Conservation (phyloP, 805 yeast genomes). For the Candida endomychidarum region DNA sequence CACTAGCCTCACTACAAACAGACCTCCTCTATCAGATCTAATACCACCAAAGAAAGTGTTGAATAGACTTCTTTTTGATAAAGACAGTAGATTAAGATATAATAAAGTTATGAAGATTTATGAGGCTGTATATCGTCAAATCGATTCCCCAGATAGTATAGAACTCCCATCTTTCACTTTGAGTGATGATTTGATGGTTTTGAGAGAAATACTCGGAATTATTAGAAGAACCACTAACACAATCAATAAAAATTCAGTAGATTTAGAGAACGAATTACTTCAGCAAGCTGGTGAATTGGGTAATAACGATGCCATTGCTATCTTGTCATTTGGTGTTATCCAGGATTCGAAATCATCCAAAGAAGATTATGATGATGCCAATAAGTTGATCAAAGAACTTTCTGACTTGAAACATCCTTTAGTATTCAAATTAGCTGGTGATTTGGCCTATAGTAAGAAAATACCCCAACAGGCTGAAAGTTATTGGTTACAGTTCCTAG, state of each 20-base stretch:
- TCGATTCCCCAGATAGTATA: constrained; percentile 41
- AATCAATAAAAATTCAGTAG: constrained; percentile 53
- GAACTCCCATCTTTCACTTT: constrained; percentile 46
- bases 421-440: constrained; percentile 77
- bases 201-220: constrained; percentile 65
- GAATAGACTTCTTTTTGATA: constrained; percentile 63
- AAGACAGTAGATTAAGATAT: constrained; percentile 58
- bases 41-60: constrained; percentile 61
- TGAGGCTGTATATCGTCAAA: constrained; percentile 47
- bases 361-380: constrained; percentile 67
- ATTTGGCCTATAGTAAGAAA: constrained; percentile 57
- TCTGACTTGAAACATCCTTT: constrained; percentile 66
- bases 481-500: constrained; percentile 59
- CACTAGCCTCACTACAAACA: background rate
- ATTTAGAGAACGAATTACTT: constrained; percentile 69
- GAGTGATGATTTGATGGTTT: constrained; percentile 61
- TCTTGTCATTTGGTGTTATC: constrained; percentile 68
- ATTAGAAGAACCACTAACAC: constrained; percentile 62
- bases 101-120: constrained; percentile 54
- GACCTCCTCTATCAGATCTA: constrained; percentile 17
- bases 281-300: constrained; percentile 85
- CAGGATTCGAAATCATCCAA: constrained; percentile 21
- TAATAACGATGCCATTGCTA: constrained; percentile 73
- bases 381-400: constrained; percentile 55
- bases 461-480: constrained; percentile 53